Evolutionary conservation across 129 eudicot species (phyloP).

Genomic region (Daucus carota): DH1_v3.0 NC_030388.2:1196001-1196500

Average conservation of each 20-base stretch:
- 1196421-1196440: no score
- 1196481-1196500: no score
- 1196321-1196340: no score
- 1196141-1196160: slow-evolving; percentile 59
- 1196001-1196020: slow-evolving; percentile 48
- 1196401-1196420: no score
- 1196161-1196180: slow-evolving; percentile 45
- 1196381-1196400: no score
- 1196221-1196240: slow-evolving; percentile 14
- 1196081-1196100: slow-evolving; percentile 50
- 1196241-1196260: slow-evolving; percentile 14
- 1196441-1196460: no score
- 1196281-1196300: no score
- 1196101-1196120: slow-evolving; percentile 48
- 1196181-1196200: slow-evolving; percentile 13
- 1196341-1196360: no score
- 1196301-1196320: no score
- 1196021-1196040: slow-evolving; percentile 45
- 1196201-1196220: slow-evolving; percentile 23
- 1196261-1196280: no score
- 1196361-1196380: no score
- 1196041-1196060: slow-evolving; percentile 28
- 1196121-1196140: slow-evolving; percentile 54
- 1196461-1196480: no score
- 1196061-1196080: slow-evolving; percentile 28